Evolutionary conservation across 441 rosid species (phyloP), one percentile per base, ranked within the genome.

Genomic region (Mallotus japonicus): DNA sequence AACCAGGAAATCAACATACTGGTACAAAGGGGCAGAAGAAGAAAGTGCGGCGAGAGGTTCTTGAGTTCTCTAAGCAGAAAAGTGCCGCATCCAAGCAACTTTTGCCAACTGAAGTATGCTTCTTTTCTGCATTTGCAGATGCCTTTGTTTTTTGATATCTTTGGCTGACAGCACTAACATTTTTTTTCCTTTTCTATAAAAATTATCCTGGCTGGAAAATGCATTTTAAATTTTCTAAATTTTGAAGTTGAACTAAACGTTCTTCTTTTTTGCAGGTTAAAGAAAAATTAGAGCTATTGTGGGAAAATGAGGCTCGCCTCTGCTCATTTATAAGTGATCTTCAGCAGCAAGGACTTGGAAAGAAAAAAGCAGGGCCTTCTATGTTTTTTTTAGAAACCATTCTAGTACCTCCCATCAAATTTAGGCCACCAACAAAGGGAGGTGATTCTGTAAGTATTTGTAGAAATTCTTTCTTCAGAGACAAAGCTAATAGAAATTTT

Each of bases 401-500:
- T 82, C 85, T 93, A 63, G 98, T 93, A 61, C 92, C 97, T 77
- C 98, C 99, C 51, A 92, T 81, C 78, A 95, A 87, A 82, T 95
- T 95, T 73, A 89, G 98, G 60, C 92, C 98, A 6, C 95, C 97
- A 4, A 80, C 98, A 50, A 90, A 87, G 79, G 97, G 97, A 50
- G 94, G 95, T 64, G 97, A 90, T 82, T 84, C 94, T 68, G 97
- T 88, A 83, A 86, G 88, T 86, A 15, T 69, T 69, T 53, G 9
- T 47, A 40, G 22, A 47, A 56, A 58, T 57, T 64, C 20, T 51
- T 56, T 16, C 11, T 42, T 11, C 8, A 49, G 51, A 53, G 65
- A 24, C 13, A 19, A 37, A 12, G 8, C 32, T 37, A 17, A 20
- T 32, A 37, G 54, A 5, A 42, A 44, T 59, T 46, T 59, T 60